A percentile compares a stretch with the other conserved stretches of the same genome.
Evolutionary conservation across 139 green algal species (phyloP).

Genomic region (Yamagishiella unicocca): DNA sequence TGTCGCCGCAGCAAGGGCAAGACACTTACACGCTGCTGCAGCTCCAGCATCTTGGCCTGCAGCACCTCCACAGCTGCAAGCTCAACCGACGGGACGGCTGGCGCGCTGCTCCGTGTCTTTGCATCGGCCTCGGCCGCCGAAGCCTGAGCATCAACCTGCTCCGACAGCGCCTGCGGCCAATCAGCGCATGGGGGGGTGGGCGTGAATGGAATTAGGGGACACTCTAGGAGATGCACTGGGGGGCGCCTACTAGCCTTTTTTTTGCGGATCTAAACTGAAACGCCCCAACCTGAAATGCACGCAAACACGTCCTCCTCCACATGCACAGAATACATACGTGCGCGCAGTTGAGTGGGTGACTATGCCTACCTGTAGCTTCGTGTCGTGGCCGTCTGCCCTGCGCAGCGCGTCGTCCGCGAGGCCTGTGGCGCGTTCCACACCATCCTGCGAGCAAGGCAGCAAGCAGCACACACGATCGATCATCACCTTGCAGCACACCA

Average conservation of each 20-base stretch:
- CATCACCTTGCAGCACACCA: too few species aligned
- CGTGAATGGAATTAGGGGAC: too few species aligned
- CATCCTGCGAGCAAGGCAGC: constrained; percentile 44
- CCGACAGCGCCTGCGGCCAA: constrained; percentile 2
- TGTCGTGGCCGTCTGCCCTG: neutral
- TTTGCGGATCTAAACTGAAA: too few species aligned
- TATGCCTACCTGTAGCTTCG: neutral
- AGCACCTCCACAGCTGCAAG: neutral
- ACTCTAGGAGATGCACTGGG: too few species aligned
- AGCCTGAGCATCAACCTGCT: neutral
- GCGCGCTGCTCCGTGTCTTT: neutral
- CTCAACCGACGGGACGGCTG: neutral
- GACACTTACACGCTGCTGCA: constrained; percentile 18
- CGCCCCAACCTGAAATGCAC: too few species aligned
- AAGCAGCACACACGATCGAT: too few species aligned
- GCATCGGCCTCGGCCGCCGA: neutral
- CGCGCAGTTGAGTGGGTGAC: too few species aligned
- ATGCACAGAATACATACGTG: too few species aligned
- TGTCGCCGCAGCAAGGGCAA: too few species aligned
- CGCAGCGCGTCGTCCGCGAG: constrained; percentile 2
- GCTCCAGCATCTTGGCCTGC: neutral
- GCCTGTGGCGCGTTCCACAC: neutral
- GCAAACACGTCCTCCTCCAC: too few species aligned
- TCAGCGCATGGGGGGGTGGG: too few species aligned
- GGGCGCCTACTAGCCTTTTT: too few species aligned